phyloP scores from a whole-genome alignment of 2,329 filamentous ascomycete genomes.

The Epichloe hybrida region DNA sequence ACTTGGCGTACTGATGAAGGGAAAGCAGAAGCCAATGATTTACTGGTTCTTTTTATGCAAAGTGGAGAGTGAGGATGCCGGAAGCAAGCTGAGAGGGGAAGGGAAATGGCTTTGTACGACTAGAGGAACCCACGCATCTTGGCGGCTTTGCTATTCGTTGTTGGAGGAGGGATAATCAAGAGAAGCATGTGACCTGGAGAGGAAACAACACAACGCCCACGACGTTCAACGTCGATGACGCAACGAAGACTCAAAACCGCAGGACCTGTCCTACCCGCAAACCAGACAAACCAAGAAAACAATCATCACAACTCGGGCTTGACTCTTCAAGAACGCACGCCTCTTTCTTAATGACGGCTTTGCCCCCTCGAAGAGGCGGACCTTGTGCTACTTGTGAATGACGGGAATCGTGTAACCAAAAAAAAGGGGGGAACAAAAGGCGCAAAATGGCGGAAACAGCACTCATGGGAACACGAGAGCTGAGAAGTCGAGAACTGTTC shows the following conservation, averaged over 20 bases:
- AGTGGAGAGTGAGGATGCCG: conserved; percentile 9
- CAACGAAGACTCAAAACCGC: background rate
- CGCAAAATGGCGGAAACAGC: background rate
- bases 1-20: conserved; percentile 9
- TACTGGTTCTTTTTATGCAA: conserved; percentile 7
- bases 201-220: background rate
- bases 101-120: conserved; percentile 16
- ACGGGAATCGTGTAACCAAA: background rate
- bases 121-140: conserved; percentile 12
- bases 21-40: background rate
- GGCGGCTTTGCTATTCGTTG: background rate
- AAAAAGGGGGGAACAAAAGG: background rate
- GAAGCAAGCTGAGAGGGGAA: conserved; percentile 10
- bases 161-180: background rate
- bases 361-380: conserved; percentile 3
- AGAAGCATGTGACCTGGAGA: background rate
- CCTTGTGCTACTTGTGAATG: background rate
- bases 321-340: background rate
- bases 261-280: background rate
- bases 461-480: background rate
- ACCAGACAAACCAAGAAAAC: conserved; percentile 2
- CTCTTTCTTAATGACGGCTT: background rate
- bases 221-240: background rate
- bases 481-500: background rate
- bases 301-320: conserved; percentile 5